Conservation (phyloP, 371 early-diverging fungal genomes). For the Haplosporangium sp. region DNA sequence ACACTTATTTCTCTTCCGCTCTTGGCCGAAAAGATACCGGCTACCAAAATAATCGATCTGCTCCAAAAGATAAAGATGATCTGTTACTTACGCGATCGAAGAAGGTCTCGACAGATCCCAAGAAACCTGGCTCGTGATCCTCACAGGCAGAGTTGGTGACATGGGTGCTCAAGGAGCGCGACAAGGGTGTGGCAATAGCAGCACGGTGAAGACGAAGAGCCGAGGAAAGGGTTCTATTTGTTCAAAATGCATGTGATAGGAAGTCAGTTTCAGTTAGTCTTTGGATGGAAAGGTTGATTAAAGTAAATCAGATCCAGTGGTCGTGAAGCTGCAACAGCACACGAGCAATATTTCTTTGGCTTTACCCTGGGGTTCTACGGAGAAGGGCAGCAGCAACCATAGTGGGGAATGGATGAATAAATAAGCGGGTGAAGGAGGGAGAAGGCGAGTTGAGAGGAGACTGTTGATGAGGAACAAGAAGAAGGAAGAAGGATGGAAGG, state of each 20-base stretch:
- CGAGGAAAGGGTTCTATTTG: conserved; percentile 2
- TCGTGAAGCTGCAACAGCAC: no score
- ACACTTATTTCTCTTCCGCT: no score
- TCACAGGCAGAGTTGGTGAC: conserved; percentile 75
- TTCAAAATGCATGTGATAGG: neutral
- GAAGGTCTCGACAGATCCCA: conserved; percentile 83
- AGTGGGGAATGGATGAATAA: neutral
- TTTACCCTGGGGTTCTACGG: conserved; percentile 16
- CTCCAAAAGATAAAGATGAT: no score
- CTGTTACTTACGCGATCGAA: conserved; percentile 64
- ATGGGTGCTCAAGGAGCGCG: conserved; percentile 22
- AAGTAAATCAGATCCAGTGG: neutral
- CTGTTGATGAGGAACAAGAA: neutral
- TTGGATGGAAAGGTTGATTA: no score
- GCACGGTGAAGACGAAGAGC: conserved; percentile 9
- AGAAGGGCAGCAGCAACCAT: conserved; percentile 15
- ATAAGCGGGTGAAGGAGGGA: neutral
- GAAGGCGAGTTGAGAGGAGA: neutral
- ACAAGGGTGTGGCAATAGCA: neutral
- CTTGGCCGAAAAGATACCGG: neutral
- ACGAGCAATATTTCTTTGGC: no score
- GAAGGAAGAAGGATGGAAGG: neutral
- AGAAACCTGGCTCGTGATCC: conserved; percentile 79
- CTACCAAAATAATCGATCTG: neutral
- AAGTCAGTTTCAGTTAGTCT: neutral